Percentiles rank a stretch among this genome's conserved stretches.
phyloP scores from a whole-genome alignment of 768 basidiomycete genomes.

The Rhizopogon sp. region DNA sequence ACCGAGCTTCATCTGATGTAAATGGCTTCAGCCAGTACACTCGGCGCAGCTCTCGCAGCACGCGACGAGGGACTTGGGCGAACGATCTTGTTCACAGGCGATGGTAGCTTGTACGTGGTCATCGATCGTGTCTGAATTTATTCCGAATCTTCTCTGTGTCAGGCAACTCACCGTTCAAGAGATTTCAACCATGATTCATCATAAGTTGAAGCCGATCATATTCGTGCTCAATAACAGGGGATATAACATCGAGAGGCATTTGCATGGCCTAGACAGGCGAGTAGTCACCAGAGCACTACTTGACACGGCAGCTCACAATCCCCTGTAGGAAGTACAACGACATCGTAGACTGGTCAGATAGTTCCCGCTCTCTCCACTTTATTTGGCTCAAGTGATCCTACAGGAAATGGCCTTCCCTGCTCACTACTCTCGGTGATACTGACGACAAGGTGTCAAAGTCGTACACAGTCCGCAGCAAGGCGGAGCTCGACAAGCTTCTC shows the following conservation, averaged over 20 bases:
- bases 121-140: not conserved
- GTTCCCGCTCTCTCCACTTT: not conserved
- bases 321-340: slow-evolving; percentile 74
- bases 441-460: slow-evolving; percentile 46
- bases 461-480: slow-evolving; percentile 62
- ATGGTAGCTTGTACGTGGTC: slow-evolving; percentile 65
- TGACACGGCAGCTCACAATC: not conserved
- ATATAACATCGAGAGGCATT: slow-evolving; percentile 82
- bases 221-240: slow-evolving; percentile 80
- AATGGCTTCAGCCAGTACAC: slow-evolving; percentile 42
- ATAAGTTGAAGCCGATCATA: slow-evolving; percentile 73
- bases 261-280: slow-evolving; percentile 60
- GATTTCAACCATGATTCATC: slow-evolving; percentile 75
- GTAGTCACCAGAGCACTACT: slow-evolving; percentile 1
- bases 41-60: slow-evolving; percentile 81
- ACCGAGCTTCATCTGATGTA: not conserved
- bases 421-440: slow-evolving; percentile 54
- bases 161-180: slow-evolving; percentile 83
- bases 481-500: slow-evolving; percentile 65
- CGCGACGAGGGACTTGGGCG: slow-evolving; percentile 56
- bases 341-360: slow-evolving; percentile 61
- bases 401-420: slow-evolving; percentile 62
- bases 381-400: not conserved
- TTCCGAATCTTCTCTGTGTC: slow-evolving; percentile 4
- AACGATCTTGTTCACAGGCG: slow-evolving; percentile 81